Evolutionary conservation across 2,329 filamentous ascomycete genomes (phyloP).

Genomic region (Septoria linicola): DNA sequence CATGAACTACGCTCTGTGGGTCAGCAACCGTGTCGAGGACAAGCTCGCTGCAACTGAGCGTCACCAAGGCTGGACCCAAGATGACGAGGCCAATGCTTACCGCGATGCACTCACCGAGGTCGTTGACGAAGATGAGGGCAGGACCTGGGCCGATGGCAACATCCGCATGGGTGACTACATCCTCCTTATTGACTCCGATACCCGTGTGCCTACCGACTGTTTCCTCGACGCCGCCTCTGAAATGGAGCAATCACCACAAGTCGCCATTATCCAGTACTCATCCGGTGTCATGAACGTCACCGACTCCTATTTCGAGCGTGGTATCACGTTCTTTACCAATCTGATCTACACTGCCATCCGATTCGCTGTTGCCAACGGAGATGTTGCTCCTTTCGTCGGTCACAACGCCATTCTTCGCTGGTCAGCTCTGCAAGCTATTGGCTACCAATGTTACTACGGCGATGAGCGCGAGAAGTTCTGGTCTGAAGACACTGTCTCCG

Average conservation of each 20-base stretch:
- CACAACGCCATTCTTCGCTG: slow-evolving; percentile 76
- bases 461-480: slow-evolving; percentile 73
- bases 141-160: slow-evolving; percentile 80
- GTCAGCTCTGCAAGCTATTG: slow-evolving; percentile 71
- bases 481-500: slow-evolving; percentile 76
- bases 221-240: slow-evolving; percentile 76
- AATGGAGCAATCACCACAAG: slow-evolving; percentile 76
- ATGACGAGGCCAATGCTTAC: slow-evolving; percentile 67
- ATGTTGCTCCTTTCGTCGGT: slow-evolving; percentile 77
- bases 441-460: slow-evolving; percentile 63
- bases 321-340: slow-evolving; percentile 52
- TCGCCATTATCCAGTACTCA: slow-evolving; percentile 75
- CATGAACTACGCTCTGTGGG: slow-evolving; percentile 68
- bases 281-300: slow-evolving; percentile 79
- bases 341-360: slow-evolving; percentile 75
- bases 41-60: slow-evolving; percentile 61
- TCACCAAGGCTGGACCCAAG: slow-evolving; percentile 63
- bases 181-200: slow-evolving; percentile 74
- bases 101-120: slow-evolving; percentile 63
- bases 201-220: slow-evolving; percentile 73
- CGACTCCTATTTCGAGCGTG: slow-evolving; percentile 59
- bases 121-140: slow-evolving; percentile 62
- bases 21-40: slow-evolving; percentile 67
- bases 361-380: slow-evolving; percentile 73
- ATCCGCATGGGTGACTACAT: slow-evolving; percentile 85